Base-by-base conservation (phyloP, 2,329 filamentous ascomycete genomes). In the Cytospora piceicola region DNA sequence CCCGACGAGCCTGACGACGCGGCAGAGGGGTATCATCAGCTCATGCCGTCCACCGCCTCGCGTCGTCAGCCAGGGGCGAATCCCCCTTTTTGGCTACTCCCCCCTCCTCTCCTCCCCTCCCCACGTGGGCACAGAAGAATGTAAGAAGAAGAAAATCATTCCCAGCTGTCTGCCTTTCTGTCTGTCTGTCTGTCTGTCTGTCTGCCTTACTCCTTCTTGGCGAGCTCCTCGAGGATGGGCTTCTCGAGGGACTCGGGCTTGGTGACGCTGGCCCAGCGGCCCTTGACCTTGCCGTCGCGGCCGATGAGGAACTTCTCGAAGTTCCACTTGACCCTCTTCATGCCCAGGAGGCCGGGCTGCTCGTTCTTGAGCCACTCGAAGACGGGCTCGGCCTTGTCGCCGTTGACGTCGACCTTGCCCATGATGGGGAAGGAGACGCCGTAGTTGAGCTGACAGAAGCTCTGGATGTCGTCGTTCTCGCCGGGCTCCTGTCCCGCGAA, bases 251-350 rank as follows among this genome's bases (percentile, higher is more conserved):
- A 79, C 81, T 94, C 92, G 0, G 95, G 95, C 84, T 94, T 95
- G 67, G 91, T 93, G 22, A 88, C 91, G 78, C 91, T 94, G 39
- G 92, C 91, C 93, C 93, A 99, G 70, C 95, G 83, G 32, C 85
- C 85, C 80, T 91, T 90, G 72, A 98, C 93, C 80, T 90, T 85
- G 30, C 95, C 95, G 78, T 98, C 93, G 68, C 87, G 86, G 67
- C 90, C 90, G 70, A 99, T 83, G 69, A 99, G 81, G 81, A 97
- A 99, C 87, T 99, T 99, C 80, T 99, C 95, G 82, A 98, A 99
- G 82, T 99, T 99, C 95, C 95, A 99, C 90, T 98, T 97, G 73
- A 99, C 84, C 69, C 89, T 80, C 89, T 96, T 94, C 75, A 98
- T 77, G 24, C 95, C 95, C 80, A 98, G 80, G 64, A 97, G 74